Evolutionary conservation across 2,329 filamentous ascomycete genomes (phyloP).

Genomic region (Madurella fahalii): DNA sequence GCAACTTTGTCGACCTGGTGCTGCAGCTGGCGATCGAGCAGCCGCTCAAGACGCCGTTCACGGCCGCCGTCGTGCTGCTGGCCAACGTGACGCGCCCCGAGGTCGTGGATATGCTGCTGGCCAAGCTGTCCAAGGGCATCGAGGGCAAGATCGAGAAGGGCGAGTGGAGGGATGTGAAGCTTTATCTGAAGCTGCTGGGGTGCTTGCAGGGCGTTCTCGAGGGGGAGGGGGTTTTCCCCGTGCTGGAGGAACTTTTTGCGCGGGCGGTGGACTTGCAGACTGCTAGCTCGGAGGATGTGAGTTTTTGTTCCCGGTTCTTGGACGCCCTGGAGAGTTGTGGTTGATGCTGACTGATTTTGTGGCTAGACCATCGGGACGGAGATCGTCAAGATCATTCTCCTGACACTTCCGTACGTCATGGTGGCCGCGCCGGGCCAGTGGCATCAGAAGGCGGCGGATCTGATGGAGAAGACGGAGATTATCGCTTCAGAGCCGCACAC

Average conservation of each 20-base stretch:
- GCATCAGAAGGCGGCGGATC: slow-evolving; percentile 67
- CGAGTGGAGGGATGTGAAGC: slow-evolving; percentile 87
- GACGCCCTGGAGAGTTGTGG: not conserved
- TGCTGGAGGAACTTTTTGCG: slow-evolving; percentile 86
- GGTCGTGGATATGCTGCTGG: slow-evolving; percentile 66
- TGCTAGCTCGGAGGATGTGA: slow-evolving; percentile 84
- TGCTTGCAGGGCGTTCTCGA: slow-evolving; percentile 77
- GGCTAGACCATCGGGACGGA: slow-evolving; percentile 67
- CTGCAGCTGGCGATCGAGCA: slow-evolving; percentile 82
- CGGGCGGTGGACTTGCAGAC: slow-evolving; percentile 92
- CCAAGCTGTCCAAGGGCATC: slow-evolving; percentile 54
- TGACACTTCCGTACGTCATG: slow-evolving; percentile 89
- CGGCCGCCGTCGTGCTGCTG: slow-evolving; percentile 76
- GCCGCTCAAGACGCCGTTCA: slow-evolving; percentile 95
- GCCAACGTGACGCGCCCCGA: slow-evolving; percentile 75
- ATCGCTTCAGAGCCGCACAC: slow-evolving; percentile 85
- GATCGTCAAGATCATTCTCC: slow-evolving; percentile 91
- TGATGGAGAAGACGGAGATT: slow-evolving; percentile 92
- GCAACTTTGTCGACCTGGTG: slow-evolving; percentile 67
- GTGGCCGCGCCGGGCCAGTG: slow-evolving; percentile 66
- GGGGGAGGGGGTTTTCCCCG: slow-evolving; percentile 77
- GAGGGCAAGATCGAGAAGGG: slow-evolving; percentile 68
- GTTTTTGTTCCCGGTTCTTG: slow-evolving; percentile 33
- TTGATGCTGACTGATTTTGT: slow-evolving; percentile 5
- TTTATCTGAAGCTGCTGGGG: slow-evolving; percentile 83